phyloP scores from a whole-genome alignment of 108 stramenopile species.

The Bacterosira constricta region DNA sequence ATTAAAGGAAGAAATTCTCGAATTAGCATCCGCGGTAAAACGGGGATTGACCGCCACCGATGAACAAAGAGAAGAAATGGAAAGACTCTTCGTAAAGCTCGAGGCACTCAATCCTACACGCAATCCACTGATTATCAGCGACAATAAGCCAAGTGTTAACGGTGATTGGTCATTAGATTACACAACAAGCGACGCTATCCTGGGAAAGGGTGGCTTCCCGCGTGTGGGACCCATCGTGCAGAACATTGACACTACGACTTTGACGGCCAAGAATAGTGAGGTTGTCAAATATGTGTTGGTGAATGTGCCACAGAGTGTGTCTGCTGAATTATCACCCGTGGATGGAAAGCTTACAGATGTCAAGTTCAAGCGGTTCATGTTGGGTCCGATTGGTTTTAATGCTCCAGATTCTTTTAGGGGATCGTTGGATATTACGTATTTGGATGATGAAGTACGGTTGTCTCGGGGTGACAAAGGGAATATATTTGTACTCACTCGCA shows the following conservation, averaged over 20 bases:
- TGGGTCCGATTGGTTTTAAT: slow-evolving; percentile 59
- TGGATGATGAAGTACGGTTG: slow-evolving; percentile 62
- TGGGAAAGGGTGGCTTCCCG: slow-evolving; percentile 52
- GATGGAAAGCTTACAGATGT: slow-evolving; percentile 55
- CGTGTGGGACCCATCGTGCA: slow-evolving; percentile 54
- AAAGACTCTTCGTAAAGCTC: slow-evolving; percentile 40
- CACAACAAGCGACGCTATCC: slow-evolving; percentile 56
- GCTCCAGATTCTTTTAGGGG: slow-evolving; percentile 60
- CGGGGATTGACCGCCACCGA: slow-evolving; percentile 51
- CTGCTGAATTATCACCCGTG: slow-evolving; percentile 47
- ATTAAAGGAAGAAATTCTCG: slow-evolving; percentile 43
- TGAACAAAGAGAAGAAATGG: slow-evolving; percentile 48
- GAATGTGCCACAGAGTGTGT: slow-evolving; percentile 45
- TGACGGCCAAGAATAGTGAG: slow-evolving; percentile 57
- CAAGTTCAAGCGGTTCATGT: slow-evolving; percentile 51
- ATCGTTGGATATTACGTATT: slow-evolving; percentile 56
- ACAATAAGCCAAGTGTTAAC: slow-evolving; percentile 41
- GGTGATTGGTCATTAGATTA: slow-evolving; percentile 60
- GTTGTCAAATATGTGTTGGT: slow-evolving; percentile 48
- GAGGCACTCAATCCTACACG: slow-evolving; percentile 54
- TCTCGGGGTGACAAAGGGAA: slow-evolving; percentile 65
- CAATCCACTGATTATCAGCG: slow-evolving; percentile 22
- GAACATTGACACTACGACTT: slow-evolving; percentile 46
- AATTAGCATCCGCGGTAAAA: slow-evolving; percentile 42
- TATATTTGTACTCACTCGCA: slow-evolving; percentile 61